Base-by-base conservation (phyloP, 192 early-diverging fungal species). In the Dissophora globulifera region DNA sequence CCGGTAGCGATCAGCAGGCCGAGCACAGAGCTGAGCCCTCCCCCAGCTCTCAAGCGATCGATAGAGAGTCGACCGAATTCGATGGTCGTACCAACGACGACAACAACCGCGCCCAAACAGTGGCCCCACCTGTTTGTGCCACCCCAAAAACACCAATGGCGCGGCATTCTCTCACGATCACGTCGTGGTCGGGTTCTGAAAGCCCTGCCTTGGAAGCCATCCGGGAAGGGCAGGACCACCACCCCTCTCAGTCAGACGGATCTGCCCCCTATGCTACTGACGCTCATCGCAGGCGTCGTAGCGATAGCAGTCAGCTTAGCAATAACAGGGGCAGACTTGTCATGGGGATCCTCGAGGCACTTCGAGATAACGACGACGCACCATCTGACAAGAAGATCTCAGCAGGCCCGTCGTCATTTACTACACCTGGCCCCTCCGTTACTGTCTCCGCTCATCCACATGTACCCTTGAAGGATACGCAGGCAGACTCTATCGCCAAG, bases 81-180 rank as follows among this genome's bases (percentile, higher is more conserved):
- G 35, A 6, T 38, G 35, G 35, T 6, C 13, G 35, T 9, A 38
- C 26, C 5, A 12, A 41, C 27, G 4, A n/a, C 25, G 10, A 43
- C 23, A 43, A n/a, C 12, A 59, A 11, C 27, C n/a, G 41, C 50
- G 49, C 61, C 50, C 47, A 62, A 51, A 62, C 61, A 30, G 8
- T 16, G 20, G 47, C 30, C 7, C 49, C 49, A 29, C 30, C 26
- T 19, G 32, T 27, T 35, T 50, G 47, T 50, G 23, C 59, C 32
- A 61, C 47, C 31, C 27, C 38, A 43, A 9, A 41, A 46, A 20
- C 45, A 45, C 31, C 67, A 3, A 46, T 35, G 66, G 50, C 64
- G 33, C 19, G 55, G 30, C 58, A 32, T 29, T 63, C 61, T 22
- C 69, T 72, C 46, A 58, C 69, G 31, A 49, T 72, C 48, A 26